Base-by-base conservation (phyloP, 2,329 filamentous ascomycete species). In the Dactylellina leptospora region DNA sequence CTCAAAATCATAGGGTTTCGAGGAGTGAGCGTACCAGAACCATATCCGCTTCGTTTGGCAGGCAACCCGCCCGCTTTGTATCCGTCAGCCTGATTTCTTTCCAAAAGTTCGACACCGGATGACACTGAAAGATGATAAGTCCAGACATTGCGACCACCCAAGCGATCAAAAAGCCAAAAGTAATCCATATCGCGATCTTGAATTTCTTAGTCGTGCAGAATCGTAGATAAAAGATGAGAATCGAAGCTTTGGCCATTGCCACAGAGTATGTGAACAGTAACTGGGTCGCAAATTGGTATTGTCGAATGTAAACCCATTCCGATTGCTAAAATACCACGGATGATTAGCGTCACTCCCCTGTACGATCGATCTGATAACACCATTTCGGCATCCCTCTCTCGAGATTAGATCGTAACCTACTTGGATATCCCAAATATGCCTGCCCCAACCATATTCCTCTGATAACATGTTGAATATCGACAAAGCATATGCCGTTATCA, bases 391-490 rank as follows among this genome's bases (percentile, higher is more conserved):
- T n/a, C n/a, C n/a, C n/a, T n/a, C n/a, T n/a, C n/a, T n/a, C n/a
- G n/a, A n/a, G n/a, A n/a, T n/a, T n/a, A n/a, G n/a, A n/a, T n/a
- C n/a, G 36, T 4, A 10, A 22, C 68, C 16, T 72, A 72, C 68
- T 54, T 53, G 55, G 25, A 68, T 66, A 56, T 73, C 69, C 55
- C 54, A 61, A 45, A 73, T 73, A 51, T 73, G 69, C n/a, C 69
- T 54, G 1, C 69, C 69, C 69, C 69, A 73, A 4, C 69, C 69
- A 13, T 68, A 68, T 36, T 73, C 61, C 27, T 64, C 60, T 6
- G 61, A 61, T 55, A 66, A 56, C 44, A 73, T 44, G 25, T 73
- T 73, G 28, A 48, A 66, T 51, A 68, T 60, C 30, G 62, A 66
- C 44, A 73, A 51, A 30, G 54, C 61, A 62, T 64, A 66, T 27